These are phyloP conservation scores for Blumeriella jaapii DNA, from an alignment of 2,329 filamentous ascomycete species.

Conservation along the genomic window DNA sequence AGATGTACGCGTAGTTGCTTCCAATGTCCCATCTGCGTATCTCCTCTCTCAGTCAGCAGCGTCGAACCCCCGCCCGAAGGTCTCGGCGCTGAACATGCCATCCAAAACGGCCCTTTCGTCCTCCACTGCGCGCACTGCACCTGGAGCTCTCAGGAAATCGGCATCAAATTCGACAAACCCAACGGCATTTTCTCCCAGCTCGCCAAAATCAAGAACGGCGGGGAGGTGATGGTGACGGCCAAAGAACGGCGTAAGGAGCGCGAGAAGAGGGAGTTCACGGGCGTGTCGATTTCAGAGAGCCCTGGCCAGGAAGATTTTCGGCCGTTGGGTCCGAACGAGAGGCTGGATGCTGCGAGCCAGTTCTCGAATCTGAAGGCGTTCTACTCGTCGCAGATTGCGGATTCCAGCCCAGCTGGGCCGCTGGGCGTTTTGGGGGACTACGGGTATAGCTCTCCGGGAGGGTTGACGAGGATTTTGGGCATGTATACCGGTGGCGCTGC, in stretches of 20 bases:
- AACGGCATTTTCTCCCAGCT: conserved; percentile 79
- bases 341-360: conserved; percentile 52
- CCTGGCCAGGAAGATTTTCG: conserved; percentile 29
- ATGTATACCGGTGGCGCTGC: conserved; percentile 62
- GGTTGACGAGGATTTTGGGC: conserved; percentile 81
- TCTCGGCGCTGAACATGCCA: conserved; percentile 26
- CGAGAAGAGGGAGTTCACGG: conserved; percentile 18
- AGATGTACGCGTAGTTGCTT: conserved; percentile 93
- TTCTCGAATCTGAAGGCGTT: conserved; percentile 68
- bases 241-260: conserved; percentile 29
- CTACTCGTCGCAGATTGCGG: conserved; percentile 67
- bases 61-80: conserved; percentile 40
- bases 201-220: conserved; percentile 55
- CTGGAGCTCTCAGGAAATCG: conserved; percentile 85
- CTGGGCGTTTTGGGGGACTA: conserved; percentile 45
- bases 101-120: conserved; percentile 52
- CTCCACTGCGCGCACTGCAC: conserved; percentile 83
- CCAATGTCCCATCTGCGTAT: conserved; percentile 81
- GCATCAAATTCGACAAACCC: conserved; percentile 79
- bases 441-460: conserved; percentile 62
- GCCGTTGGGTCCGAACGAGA: conserved; percentile 25
- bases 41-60: conserved; percentile 64
- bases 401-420: conserved; percentile 40
- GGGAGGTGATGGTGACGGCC: conserved; percentile 37
- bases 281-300: conserved; percentile 19